Base-by-base conservation (phyloP, 129 eudicot genomes). In the Arctium minus region DNA sequence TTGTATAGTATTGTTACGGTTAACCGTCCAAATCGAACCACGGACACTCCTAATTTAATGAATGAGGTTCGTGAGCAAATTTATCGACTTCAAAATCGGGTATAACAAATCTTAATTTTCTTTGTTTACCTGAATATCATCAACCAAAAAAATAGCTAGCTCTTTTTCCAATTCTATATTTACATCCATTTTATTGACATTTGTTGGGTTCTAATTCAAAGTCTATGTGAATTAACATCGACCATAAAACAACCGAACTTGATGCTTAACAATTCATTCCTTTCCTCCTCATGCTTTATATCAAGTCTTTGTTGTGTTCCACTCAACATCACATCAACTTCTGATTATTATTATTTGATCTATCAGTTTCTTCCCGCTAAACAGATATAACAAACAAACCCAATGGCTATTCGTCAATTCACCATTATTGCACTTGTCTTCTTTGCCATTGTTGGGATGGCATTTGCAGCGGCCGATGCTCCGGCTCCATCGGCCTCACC, bases 181-280 rank as follows among this genome's bases (percentile, higher is more conserved):
- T 36, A 70, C 44, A 70, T 44, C 12, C 9, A 27, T 40, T 39
- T 27, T 17, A 11, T 79, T 70, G 76, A 70, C 83, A 79, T 79
- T 80, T 80, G 84, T 72, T 53, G 77, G 77, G 77, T 80, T 71
- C 37, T 15, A 12, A 67, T 35, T 75, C 27, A 48, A 82, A 53
- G 46, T 69, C 35, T 18, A 73, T 29, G 18, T 81, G 73, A 38
- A 81, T 18, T 22, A 81, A 60, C 31, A 22, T 38, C 39, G 53
- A 77, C 80, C 86, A 50, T 70, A 5, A 83, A 70, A 83, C 15
- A 50, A 70, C 71, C 81, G 72, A 83, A 76, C 15, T 70, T 77
- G 33, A 71, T 77, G 82, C 65, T 77, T 53, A 83, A 71, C 82
- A 4, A 53, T 72, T 77, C 73, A 36, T 70, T 53, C 70, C 44